Evolutionary conservation across 2,329 filamentous ascomycete species (phyloP).

Genomic region (Myriosclerotinia duriaeana): DNA sequence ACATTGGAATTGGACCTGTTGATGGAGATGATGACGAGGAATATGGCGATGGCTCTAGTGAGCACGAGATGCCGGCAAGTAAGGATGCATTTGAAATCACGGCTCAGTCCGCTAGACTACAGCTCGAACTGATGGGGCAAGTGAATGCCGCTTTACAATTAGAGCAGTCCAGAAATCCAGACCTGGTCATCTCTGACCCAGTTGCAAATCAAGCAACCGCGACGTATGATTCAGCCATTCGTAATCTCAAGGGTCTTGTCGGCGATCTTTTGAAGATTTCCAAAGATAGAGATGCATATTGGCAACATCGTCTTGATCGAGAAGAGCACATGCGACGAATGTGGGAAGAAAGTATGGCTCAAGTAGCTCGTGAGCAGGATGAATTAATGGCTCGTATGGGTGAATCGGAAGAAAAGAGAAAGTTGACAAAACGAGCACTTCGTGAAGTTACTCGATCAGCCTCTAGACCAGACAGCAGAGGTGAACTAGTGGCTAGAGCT

Average conservation of each 20-base stretch:
- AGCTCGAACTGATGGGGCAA: slow-evolving; percentile 84
- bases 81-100: slow-evolving; percentile 98
- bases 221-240: slow-evolving; percentile 87
- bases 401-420: slow-evolving; percentile 86
- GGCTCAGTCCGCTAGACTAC: slow-evolving; percentile 88
- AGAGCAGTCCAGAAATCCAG: slow-evolving; percentile 69
- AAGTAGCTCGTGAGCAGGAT: slow-evolving; percentile 93
- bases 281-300: slow-evolving; percentile 90
- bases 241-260: slow-evolving; percentile 79
- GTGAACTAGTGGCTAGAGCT: slow-evolving; percentile 26
- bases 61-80: slow-evolving; percentile 70
- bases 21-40: slow-evolving; percentile 71
- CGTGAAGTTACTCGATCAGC: slow-evolving; percentile 72
- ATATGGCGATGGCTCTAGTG: slow-evolving; percentile 77
- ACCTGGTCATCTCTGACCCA: slow-evolving; percentile 71
- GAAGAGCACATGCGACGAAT: slow-evolving; percentile 89
- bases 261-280: slow-evolving; percentile 89
- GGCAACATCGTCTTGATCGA: slow-evolving; percentile 91
- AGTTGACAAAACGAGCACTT: slow-evolving; percentile 83
- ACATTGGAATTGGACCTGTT: slow-evolving; percentile 27
- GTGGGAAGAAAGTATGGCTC: slow-evolving; percentile 99
- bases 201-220: slow-evolving; percentile 73
- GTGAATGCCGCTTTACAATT: slow-evolving; percentile 79
- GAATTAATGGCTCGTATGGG: slow-evolving; percentile 83
- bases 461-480: slow-evolving; percentile 48